Conservation (phyloP, 192 early-diverging fungal species). For the Helicostylum pulchrum region DNA sequence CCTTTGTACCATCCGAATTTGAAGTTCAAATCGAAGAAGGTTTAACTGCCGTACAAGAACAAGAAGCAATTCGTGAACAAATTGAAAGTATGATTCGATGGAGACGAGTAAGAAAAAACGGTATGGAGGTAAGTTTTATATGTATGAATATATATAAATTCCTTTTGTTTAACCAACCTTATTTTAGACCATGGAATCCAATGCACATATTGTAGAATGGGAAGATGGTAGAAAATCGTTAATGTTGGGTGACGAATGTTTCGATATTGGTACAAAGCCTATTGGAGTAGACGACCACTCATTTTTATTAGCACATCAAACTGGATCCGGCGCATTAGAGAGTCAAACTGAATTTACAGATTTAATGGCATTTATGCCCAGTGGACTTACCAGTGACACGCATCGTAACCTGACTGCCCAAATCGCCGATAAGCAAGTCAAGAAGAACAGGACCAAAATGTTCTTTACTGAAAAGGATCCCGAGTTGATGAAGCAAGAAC, state of each 20-base stretch:
- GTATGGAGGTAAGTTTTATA: slow-evolving; percentile 28
- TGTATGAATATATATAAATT: no score
- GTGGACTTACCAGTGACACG: slow-evolving; percentile 49
- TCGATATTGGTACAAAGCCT: slow-evolving; percentile 58
- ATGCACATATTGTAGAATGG: slow-evolving; percentile 76
- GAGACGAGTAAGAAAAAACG: slow-evolving; percentile 47
- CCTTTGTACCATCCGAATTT: slow-evolving; percentile 60
- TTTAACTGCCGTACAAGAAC: slow-evolving; percentile 38
- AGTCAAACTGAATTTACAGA: slow-evolving; percentile 59
- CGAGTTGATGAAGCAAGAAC: slow-evolving; percentile 55
- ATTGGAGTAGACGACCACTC: slow-evolving; percentile 51
- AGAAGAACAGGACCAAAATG: slow-evolving; percentile 60
- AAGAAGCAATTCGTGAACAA: slow-evolving; percentile 42
- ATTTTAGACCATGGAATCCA: slow-evolving; percentile 60
- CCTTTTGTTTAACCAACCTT: neutral
- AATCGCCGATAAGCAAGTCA: slow-evolving; percentile 67
- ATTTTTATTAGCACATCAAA: slow-evolving; percentile 60
- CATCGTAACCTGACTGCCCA: slow-evolving; percentile 64
- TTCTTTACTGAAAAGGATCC: slow-evolving; percentile 67
- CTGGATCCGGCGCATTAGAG: slow-evolving; percentile 56
- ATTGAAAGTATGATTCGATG: slow-evolving; percentile 78
- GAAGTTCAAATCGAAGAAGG: slow-evolving; percentile 38
- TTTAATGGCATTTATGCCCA: slow-evolving; percentile 65
- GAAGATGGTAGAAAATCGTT: slow-evolving; percentile 71
- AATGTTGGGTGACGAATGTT: slow-evolving; percentile 69